phyloP scores from a whole-genome alignment of 441 rosid species.

The Lepidium campestre region DNA sequence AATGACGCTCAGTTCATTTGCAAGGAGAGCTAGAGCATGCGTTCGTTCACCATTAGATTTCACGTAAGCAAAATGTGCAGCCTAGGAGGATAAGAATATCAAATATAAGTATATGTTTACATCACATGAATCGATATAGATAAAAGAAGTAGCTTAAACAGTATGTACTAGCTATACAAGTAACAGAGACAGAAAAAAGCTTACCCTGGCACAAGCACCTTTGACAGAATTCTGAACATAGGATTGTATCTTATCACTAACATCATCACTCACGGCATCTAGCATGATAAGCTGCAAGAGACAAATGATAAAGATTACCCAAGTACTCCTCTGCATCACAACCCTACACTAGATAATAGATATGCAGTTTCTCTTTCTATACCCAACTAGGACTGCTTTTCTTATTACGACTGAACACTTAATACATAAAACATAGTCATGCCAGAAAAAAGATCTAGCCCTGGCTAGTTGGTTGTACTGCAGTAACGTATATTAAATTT shows the following conservation, averaged over 20 bases:
- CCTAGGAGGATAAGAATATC: slow-evolving; percentile 39
- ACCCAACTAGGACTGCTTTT: slow-evolving; percentile 7
- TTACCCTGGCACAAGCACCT: slow-evolving; percentile 77
- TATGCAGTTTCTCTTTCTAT: background rate
- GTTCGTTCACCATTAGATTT: slow-evolving; percentile 52
- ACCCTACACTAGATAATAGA: background rate
- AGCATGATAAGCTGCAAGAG: slow-evolving; percentile 51
- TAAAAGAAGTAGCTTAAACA: background rate
- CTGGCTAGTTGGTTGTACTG: slow-evolving; percentile 2
- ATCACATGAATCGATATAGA: background rate
- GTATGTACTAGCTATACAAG: background rate
- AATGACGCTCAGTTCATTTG: slow-evolving; percentile 66
- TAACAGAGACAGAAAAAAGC: slow-evolving; percentile 21
- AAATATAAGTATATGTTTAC: background rate
- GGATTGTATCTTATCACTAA: slow-evolving; percentile 45
- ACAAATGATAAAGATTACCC: slow-evolving; percentile 3
- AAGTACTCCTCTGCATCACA: background rate
- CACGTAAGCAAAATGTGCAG: slow-evolving; percentile 48
- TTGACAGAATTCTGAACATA: slow-evolving; percentile 64
- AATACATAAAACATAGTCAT: background rate
- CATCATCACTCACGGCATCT: slow-evolving; percentile 36
- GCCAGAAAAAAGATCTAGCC: background rate
- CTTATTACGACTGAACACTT: background rate
- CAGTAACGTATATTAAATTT: background rate
- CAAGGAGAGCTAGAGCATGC: slow-evolving; percentile 85